Conservation (phyloP, 2,329 filamentous ascomycete species). For the Ambrosiella cleistominuta region DNA sequence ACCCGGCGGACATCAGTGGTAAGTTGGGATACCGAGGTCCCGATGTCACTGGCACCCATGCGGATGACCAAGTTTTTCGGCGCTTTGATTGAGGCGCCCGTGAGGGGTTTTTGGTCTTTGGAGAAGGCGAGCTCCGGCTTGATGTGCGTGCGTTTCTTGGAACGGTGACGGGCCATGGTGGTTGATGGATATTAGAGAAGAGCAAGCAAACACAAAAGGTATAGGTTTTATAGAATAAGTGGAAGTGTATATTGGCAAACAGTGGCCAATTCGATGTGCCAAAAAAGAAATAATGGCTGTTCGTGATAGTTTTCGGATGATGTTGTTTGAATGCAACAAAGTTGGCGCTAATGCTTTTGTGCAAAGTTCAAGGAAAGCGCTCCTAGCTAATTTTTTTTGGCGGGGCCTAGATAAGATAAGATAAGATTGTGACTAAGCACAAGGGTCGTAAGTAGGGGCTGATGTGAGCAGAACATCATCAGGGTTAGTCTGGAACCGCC, state of each 20-base stretch:
- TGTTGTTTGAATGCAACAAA: neutral
- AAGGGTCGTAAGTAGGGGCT: no score
- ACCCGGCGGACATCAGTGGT: constrained; percentile 79
- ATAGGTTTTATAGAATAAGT: neutral
- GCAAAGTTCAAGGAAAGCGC: neutral
- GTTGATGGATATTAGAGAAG: neutral
- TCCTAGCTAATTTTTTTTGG: constrained; percentile 12
- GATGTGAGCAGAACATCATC: neutral
- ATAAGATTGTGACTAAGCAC: constrained; percentile 7
- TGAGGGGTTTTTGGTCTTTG: constrained; percentile 32
- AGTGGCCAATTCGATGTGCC: neutral
- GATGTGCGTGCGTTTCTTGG: constrained; percentile 78
- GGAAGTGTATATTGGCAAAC: neutral
- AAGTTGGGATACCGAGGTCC: constrained; percentile 76
- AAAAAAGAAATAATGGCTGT: neutral
- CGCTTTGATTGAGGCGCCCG: constrained; percentile 46
- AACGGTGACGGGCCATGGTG: constrained; percentile 60
- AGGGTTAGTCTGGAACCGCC: neutral
- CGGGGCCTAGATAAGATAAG: constrained; percentile 11
- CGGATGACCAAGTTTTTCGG: constrained; percentile 98
- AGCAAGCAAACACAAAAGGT: neutral
- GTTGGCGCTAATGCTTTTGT: neutral
- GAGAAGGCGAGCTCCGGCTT: constrained; percentile 44
- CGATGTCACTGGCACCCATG: constrained; percentile 85
- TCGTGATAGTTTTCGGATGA: neutral